phyloP scores from a whole-genome alignment of 2,329 filamentous ascomycete genomes.

The Emmonsiellopsis sp. region DNA sequence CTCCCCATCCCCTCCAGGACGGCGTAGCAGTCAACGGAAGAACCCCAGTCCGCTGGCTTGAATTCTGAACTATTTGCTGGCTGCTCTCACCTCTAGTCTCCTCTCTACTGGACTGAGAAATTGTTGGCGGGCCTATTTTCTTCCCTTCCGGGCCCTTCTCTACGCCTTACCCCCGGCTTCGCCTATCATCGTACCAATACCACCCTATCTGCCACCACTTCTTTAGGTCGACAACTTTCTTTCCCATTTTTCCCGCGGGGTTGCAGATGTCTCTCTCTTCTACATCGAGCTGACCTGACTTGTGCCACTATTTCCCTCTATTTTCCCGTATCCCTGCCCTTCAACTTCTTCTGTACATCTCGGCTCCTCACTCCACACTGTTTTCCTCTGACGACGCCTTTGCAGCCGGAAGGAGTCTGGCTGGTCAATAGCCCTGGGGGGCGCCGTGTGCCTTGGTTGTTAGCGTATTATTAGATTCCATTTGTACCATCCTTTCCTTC shows the following conservation, averaged over 20 bases:
- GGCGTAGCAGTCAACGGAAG: neutral
- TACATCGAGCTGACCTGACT: neutral
- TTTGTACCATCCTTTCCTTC: neutral
- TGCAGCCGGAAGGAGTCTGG: neutral
- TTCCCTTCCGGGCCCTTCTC: neutral
- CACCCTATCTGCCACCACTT: neutral
- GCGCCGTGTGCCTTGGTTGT: neutral
- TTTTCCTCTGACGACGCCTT: neutral
- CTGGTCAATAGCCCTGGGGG: neutral
- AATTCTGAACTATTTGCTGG: neutral
- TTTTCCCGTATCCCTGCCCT: neutral
- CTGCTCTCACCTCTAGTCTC: neutral
- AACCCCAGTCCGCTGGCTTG: neutral
- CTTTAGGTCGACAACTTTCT: neutral
- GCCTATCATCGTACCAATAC: neutral
- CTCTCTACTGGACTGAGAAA: neutral
- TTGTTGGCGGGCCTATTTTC: neutral
- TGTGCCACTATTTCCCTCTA: neutral
- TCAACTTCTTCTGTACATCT: neutral
- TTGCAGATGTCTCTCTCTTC: neutral
- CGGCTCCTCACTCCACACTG: neutral
- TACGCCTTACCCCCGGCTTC: neutral
- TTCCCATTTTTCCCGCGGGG: neutral
- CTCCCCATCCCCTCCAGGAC: neutral
- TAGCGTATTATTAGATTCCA: neutral